Conservation (phyloP, 2,329 filamentous ascomycete genomes). For the Bipolaris victoriae region DNA sequence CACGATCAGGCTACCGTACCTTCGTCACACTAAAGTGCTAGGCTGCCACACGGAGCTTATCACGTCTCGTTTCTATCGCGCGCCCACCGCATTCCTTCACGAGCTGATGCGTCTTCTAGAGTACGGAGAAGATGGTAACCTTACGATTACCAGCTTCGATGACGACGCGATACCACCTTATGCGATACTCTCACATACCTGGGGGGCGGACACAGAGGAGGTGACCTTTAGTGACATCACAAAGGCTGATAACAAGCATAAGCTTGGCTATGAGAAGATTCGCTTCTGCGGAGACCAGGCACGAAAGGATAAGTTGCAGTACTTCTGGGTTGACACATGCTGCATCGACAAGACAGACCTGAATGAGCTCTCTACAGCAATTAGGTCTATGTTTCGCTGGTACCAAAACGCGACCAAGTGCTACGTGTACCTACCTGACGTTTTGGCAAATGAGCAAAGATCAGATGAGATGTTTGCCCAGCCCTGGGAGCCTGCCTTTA, state of each 20-base stretch:
- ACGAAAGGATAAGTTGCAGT: too few relatives aligned
- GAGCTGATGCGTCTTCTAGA: slow-evolving; percentile 21
- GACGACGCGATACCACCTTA: slow-evolving; percentile 5
- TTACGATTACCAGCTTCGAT: slow-evolving; percentile 7
- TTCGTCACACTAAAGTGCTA: neutral
- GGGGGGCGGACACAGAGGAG: slow-evolving; percentile 36
- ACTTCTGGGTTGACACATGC: too few relatives aligned
- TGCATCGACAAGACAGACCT: neutral
- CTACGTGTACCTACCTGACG: neutral
- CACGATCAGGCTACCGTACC: neutral
- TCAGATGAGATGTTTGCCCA: neutral
- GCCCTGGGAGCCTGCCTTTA: neutral
- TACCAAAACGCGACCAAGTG: neutral
- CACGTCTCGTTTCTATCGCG: slow-evolving; percentile 3
- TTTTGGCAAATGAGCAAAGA: neutral
- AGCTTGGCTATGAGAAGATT: neutral
- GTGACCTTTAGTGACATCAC: slow-evolving; percentile 29
- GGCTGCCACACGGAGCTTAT: slow-evolving; percentile 9
- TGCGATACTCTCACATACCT: slow-evolving; percentile 40
- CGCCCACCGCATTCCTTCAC: slow-evolving; percentile 1
- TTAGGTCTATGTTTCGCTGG: slow-evolving; percentile 5
- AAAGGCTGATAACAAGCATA: slow-evolving; percentile 4
- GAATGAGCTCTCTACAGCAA: neutral
- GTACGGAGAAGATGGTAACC: slow-evolving; percentile 10
- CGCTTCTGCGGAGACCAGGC: too few relatives aligned